A percentile compares a stretch with the other conserved stretches of the same genome.
Evolutionary conservation across 106 monocot species (phyloP).

Genomic region (Alisma plantagoaquatica): DNA sequence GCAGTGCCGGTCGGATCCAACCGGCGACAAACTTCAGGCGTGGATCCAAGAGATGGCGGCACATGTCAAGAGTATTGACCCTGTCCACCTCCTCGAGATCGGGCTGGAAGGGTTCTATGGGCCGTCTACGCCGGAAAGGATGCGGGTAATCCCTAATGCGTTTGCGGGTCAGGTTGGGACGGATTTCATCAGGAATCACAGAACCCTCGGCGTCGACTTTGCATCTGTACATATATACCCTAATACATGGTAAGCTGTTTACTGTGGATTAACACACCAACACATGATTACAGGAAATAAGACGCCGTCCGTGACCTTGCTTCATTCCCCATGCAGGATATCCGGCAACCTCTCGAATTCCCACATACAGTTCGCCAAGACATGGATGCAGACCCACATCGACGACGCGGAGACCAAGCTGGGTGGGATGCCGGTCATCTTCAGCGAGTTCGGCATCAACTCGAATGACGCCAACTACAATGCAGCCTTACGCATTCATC

Average conservation of each 20-base stretch:
- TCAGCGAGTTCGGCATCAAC: conserved; percentile 64
- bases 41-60: conserved; percentile 96
- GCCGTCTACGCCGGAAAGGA: conserved; percentile 54
- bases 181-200: conserved; percentile 86
- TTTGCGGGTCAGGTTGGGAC: conserved; percentile 40
- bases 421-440: conserved; percentile 56
- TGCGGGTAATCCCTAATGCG: conserved; percentile 34
- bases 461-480: conserved; percentile 31
- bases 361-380: conserved; percentile 32
- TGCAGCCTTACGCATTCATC: conserved; percentile 41
- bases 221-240: conserved; percentile 85
- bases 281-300: too few species aligned
- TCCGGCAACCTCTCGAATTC: conserved; percentile 17
- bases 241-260: conserved; percentile 48
- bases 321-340: conserved; percentile 19
- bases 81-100: conserved; percentile 48
- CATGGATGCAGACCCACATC: conserved; percentile 76
- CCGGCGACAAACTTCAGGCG: conserved; percentile 66
- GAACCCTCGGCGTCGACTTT: conserved; percentile 48
- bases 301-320: not conserved
- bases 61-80: conserved; percentile 69
- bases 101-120: conserved; percentile 87
- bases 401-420: conserved; percentile 48
- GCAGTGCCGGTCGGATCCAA: conserved; percentile 71
- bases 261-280: too few species aligned